phyloP scores from a whole-genome alignment of 306 rosid species.

The Castanea crenata region DNA sequence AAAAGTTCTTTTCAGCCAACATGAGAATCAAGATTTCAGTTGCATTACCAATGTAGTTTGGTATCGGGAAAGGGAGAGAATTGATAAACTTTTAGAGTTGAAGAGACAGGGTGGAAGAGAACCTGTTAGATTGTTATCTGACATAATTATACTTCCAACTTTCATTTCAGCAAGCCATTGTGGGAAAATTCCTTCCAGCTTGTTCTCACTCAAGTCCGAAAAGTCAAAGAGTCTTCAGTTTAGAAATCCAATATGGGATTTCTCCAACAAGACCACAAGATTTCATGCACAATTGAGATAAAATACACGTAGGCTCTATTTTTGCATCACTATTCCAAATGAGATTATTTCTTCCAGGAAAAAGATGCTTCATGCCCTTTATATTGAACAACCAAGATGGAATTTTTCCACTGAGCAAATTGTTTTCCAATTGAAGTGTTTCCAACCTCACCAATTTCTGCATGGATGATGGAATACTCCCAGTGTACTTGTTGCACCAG shows the following conservation, averaged over 20 bases:
- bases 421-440: constrained; percentile 13
- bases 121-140: constrained; percentile 25
- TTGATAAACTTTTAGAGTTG: neutral
- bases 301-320: neutral
- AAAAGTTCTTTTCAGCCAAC: constrained; percentile 25
- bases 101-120: constrained; percentile 28
- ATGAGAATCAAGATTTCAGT: constrained; percentile 3
- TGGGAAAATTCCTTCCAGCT: constrained; percentile 29
- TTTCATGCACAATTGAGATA: constrained; percentile 18
- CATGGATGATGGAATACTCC: constrained; percentile 29
- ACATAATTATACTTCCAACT: constrained; percentile 18
- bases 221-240: constrained; percentile 7
- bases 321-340: neutral
- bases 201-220: constrained; percentile 29
- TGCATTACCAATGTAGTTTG: constrained; percentile 26
- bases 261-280: constrained; percentile 28
- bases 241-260: constrained; percentile 29
- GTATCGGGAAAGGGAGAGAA: constrained; percentile 25
- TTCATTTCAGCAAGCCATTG: constrained; percentile 31
- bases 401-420: constrained; percentile 16
- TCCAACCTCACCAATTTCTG: constrained; percentile 8
- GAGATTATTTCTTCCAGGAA: constrained; percentile 6
- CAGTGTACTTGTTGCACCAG: constrained; percentile 5
- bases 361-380: constrained; percentile 12
- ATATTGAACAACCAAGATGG: constrained; percentile 27